phyloP scores from a whole-genome alignment of 305 asterid genomes.

The Caryopteris hybrid region DNA sequence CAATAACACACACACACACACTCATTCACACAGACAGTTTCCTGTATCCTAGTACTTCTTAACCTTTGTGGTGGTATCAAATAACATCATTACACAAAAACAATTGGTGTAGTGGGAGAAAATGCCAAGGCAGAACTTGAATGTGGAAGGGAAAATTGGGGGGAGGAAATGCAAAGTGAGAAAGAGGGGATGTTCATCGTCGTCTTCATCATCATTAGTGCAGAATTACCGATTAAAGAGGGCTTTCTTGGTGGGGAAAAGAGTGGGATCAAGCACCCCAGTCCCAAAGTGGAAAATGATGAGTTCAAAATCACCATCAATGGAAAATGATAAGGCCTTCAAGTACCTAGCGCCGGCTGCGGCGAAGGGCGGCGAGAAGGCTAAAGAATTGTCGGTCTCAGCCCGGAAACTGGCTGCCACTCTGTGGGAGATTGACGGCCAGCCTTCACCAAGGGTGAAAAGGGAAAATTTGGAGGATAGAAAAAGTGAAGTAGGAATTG shows the following conservation, averaged over 20 bases:
- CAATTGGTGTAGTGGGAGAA: conserved; percentile 17
- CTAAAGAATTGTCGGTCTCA: conserved; percentile 47
- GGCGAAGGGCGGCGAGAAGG: conserved; percentile 38
- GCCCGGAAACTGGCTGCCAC: conserved; percentile 75
- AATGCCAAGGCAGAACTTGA: conserved; percentile 53
- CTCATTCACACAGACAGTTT: not conserved
- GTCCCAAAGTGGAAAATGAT: conserved; percentile 77
- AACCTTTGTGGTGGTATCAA: not conserved
- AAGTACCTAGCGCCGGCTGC: conserved; percentile 35
- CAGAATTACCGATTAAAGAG: conserved; percentile 62
- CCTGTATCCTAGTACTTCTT: not conserved
- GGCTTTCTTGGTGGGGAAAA: conserved; percentile 66
- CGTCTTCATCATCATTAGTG: conserved; percentile 74
- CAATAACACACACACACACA: not conserved
- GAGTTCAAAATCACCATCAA: conserved; percentile 56
- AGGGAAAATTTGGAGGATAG: conserved; percentile 38
- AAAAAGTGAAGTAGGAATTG: conserved; percentile 36
- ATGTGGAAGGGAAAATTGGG: conserved; percentile 49
- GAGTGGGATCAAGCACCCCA: conserved; percentile 77
- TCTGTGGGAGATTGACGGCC: conserved; percentile 67
- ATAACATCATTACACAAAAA: not conserved
- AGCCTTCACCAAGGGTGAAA: conserved; percentile 46
- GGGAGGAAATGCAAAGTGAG: conserved; percentile 70
- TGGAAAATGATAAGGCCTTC: conserved; percentile 43
- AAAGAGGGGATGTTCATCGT: conserved; percentile 73